Percentiles rank a stretch among this genome's conserved stretches.
Evolutionary conservation across 2,329 filamentous ascomycete species (phyloP).

Genomic region (Arthrobotrys megalospora): DNA sequence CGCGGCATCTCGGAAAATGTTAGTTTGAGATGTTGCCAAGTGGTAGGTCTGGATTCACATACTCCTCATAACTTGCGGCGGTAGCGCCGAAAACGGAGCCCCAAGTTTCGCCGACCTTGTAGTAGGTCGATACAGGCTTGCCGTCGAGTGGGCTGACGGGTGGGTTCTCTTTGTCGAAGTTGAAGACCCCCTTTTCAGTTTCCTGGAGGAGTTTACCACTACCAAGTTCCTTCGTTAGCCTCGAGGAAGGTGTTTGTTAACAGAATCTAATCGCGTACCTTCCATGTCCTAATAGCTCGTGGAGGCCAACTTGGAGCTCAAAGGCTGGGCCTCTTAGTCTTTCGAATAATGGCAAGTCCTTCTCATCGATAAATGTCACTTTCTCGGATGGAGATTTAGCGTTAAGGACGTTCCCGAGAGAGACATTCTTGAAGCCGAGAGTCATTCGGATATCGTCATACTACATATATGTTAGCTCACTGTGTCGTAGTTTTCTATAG

Average conservation of each 20-base stretch:
- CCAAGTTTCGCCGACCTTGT: constrained; percentile 77
- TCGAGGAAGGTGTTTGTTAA: not conserved
- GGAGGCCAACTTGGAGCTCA: constrained; percentile 85
- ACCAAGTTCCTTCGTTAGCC: constrained; percentile 1
- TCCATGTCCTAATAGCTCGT: constrained; percentile 77
- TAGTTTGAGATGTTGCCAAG: not conserved
- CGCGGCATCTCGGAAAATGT: constrained; percentile 65
- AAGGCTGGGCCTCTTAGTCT: constrained; percentile 89
- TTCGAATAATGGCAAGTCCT: constrained; percentile 83
- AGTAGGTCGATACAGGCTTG: constrained; percentile 73
- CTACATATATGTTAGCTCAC: constrained; percentile 62
- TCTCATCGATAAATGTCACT: constrained; percentile 87
- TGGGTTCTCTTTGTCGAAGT: constrained; percentile 74
- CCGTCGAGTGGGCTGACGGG: constrained; percentile 73
- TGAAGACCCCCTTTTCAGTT: constrained; percentile 71
- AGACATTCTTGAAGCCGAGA: constrained; percentile 93
- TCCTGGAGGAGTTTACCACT: constrained; percentile 76
- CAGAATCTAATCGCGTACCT: constrained; percentile 8
- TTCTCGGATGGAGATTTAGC: constrained; percentile 94
- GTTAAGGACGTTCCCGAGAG: constrained; percentile 90
- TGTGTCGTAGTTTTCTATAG: no score
- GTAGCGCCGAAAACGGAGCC: constrained; percentile 74
- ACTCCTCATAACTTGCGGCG: constrained; percentile 75
- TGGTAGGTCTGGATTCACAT: constrained; percentile 15
- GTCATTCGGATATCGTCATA: constrained; percentile 85